Evolutionary conservation across 441 rosid genomes (phyloP), one percentile per base, ranked within the genome.

Genomic region (Gossypium lobatum): DNA sequence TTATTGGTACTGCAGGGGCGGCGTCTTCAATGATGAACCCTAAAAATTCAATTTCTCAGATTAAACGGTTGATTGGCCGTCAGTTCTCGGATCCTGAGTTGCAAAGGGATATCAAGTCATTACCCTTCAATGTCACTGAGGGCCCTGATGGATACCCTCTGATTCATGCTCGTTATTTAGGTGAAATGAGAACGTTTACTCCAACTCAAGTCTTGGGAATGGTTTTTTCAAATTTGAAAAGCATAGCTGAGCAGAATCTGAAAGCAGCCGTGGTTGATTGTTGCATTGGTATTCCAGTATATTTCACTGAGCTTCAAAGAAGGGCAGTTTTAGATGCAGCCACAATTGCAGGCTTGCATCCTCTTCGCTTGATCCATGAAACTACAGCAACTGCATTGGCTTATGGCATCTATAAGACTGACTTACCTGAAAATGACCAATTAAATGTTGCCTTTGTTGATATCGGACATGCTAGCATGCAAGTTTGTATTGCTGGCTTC

Each of bases 331-430:
- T 95, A 34, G 96, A 95, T 84, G 99, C 98, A 25, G 97, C 99
- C 3, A 91, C 86, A 14, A 91, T 95, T 80, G 99, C 99, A 4
- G 98, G 98, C 21, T 81, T 95, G 79, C 96, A 86, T 69, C 99
- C 99, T 1, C 84, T 95, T 54, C 93, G 81, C 10, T 78, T 95
- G 86, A 59, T 95, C 69, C 97, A 93, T 71, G 99, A 95, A 80
- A 93, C 97, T 0, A 89, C 99, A 1, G 98, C 98, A 1, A 95
- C 99, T n/a, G 98, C 98, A 21, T 79, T 95, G 87, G 98, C 97
- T 1, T 95, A 95, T 84, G 99, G 99, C 34, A 91, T 95, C 23
- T 95, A 95, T 68, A 95, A 95, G 85, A 95, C 97, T 0, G 99
- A 95, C 79, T 79, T 95, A 74, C 93, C 98, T 5, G 98, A 93